Evolutionary conservation across 2,329 filamentous ascomycete species (phyloP).

Genomic region (Aspergillus sp.): DNA sequence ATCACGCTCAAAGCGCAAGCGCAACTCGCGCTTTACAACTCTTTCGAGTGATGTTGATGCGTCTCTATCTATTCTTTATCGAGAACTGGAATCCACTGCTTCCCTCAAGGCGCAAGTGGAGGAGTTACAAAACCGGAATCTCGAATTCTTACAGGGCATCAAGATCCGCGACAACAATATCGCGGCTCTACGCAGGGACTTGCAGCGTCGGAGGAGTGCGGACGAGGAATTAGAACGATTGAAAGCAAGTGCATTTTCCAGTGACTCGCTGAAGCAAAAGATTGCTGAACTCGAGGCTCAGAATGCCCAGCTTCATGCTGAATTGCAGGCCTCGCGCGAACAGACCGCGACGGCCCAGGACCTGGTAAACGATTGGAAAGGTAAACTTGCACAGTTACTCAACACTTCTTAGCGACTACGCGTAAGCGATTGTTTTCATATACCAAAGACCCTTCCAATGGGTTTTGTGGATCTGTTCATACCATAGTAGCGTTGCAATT

Average conservation of each 20-base stretch:
- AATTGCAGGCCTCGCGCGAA: not conserved
- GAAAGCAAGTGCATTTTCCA: not conserved
- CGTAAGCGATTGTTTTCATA: no score
- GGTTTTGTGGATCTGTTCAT: no score
- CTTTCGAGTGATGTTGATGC: slow-evolving; percentile 2
- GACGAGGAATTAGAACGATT: not conserved
- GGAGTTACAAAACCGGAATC: not conserved
- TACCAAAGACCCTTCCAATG: no score
- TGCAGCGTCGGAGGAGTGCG: not conserved
- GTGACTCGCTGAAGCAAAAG: not conserved
- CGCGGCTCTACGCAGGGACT: not conserved
- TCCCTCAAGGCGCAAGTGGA: not conserved
- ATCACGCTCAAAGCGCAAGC: not conserved
- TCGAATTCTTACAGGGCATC: not conserved
- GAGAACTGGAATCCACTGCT: not conserved
- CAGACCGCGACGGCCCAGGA: not conserved
- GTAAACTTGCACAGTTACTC: slow-evolving; percentile 2
- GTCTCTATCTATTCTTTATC: slow-evolving; percentile 2
- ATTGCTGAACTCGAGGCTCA: not conserved
- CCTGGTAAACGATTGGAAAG: not conserved
- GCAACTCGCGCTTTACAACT: not conserved
- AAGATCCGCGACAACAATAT: slow-evolving; percentile 3
- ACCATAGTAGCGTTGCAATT: no score
- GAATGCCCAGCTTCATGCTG: not conserved
- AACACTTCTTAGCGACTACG: not conserved